phyloP scores from a whole-genome alignment of 768 basidiomycete genomes.

The Lactifluus hygrophoroides region DNA sequence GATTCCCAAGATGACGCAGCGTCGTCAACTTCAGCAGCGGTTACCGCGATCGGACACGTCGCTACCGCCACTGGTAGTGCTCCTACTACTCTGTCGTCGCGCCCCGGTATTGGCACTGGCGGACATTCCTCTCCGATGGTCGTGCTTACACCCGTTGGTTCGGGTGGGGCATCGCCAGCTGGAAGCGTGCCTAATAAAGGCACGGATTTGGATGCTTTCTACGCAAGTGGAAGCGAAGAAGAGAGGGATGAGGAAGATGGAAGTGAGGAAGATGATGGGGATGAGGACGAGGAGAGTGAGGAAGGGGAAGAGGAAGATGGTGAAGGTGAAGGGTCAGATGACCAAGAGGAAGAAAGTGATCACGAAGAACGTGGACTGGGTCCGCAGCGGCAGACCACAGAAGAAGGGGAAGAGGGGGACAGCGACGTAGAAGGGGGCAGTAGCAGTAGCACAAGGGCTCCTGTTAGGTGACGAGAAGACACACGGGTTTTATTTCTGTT shows the following conservation, averaged over 20 bases:
- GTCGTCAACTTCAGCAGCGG: slow-evolving; percentile 26
- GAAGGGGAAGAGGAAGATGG: slow-evolving; percentile 24
- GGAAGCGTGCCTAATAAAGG: slow-evolving; percentile 33
- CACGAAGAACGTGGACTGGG: slow-evolving; percentile 22
- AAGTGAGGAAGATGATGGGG: slow-evolving; percentile 18
- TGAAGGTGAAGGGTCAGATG: slow-evolving; percentile 22
- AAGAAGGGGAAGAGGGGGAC: background rate
- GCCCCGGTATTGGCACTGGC: slow-evolving; percentile 25
- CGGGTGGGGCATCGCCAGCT: slow-evolving; percentile 26
- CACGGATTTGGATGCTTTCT: slow-evolving; percentile 67
- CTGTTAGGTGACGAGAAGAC: background rate
- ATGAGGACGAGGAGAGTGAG: slow-evolving; percentile 31
- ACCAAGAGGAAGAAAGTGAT: slow-evolving; percentile 20
- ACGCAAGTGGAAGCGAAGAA: slow-evolving; percentile 33
- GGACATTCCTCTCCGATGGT: slow-evolving; percentile 35
- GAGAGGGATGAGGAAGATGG: slow-evolving; percentile 26
- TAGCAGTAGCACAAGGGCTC: background rate
- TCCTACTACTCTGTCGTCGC: too few relatives aligned
- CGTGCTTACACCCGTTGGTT: slow-evolving; percentile 45
- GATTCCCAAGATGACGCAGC: slow-evolving; percentile 51
- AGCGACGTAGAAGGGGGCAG: background rate
- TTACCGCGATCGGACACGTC: slow-evolving; percentile 36
- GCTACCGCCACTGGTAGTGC: background rate
- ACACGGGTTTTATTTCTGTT: background rate
- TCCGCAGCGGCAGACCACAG: background rate